Conservation (phyloP, 2,329 filamentous ascomycete species). For the Aspergillus luchuensis region DNA sequence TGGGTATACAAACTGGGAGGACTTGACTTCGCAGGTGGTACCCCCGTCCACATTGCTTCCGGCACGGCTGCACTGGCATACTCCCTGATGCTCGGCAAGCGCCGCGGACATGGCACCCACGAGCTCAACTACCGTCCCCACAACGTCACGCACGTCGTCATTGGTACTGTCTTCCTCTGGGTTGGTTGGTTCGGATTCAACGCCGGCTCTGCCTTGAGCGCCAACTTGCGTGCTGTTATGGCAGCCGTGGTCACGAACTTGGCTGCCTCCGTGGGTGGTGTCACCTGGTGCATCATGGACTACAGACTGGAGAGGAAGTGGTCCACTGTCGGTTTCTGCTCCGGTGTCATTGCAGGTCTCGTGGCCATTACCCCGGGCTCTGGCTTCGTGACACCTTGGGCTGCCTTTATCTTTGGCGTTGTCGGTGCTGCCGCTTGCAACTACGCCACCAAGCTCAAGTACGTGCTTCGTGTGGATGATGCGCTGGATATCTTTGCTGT, state of each 20-base stretch:
- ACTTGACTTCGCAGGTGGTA: conserved; percentile 86
- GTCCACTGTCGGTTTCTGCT: conserved; percentile 92
- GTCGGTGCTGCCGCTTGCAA: conserved; percentile 78
- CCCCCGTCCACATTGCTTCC: conserved; percentile 84
- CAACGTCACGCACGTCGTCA: conserved; percentile 89
- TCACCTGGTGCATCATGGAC: conserved; percentile 88
- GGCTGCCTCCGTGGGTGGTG: conserved; percentile 78
- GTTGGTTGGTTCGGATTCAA: conserved; percentile 97
- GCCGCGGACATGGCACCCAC: conserved; percentile 79
- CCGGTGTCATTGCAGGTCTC: conserved; percentile 81
- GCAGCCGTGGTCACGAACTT: conserved; percentile 84
- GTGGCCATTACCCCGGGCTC: conserved; percentile 88
- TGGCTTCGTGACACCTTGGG: conserved; percentile 82
- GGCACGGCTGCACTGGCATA: conserved; percentile 84
- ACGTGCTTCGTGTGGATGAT: conserved; percentile 77
- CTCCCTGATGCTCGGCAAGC: conserved; percentile 86
- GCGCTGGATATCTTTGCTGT: conserved; percentile 87
- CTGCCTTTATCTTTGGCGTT: conserved; percentile 76
- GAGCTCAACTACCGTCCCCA: conserved; percentile 90
- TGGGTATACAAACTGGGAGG: conserved; percentile 81
- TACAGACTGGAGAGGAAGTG: conserved; percentile 88
- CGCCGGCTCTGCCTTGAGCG: conserved; percentile 76
- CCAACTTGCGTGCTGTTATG: conserved; percentile 83
- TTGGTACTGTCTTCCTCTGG: conserved; percentile 92
- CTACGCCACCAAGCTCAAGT: conserved; percentile 90